Conservation (phyloP, 192 early-diverging fungal genomes). For the Podila clonocystis region DNA sequence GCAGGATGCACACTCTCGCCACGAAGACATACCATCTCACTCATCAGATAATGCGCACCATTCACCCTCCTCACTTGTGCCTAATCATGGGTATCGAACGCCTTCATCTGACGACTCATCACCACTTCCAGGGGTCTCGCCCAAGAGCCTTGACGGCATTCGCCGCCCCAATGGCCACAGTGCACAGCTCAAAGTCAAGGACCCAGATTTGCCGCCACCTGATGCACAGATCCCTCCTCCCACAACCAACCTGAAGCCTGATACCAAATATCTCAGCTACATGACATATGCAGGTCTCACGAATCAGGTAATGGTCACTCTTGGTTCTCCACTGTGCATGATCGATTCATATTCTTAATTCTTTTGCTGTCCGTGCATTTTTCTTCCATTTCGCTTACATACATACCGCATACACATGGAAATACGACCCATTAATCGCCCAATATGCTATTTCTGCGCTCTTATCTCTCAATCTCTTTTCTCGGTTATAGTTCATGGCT, state of each 20-base stretch:
- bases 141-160: too few species aligned
- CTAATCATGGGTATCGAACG: too few species aligned
- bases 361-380: not conserved
- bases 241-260: slow-evolving; percentile 6
- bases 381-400: not conserved
- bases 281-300: slow-evolving; percentile 42
- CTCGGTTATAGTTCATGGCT: slow-evolving; percentile 31
- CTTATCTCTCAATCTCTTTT: not conserved
- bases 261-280: slow-evolving; percentile 16
- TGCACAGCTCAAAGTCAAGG: too few species aligned
- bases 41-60: not conserved
- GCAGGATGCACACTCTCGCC: not conserved
- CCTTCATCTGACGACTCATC: too few species aligned
- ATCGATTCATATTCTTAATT: not conserved
- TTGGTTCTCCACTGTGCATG: not conserved
- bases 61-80: too few species aligned
- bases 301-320: slow-evolving; percentile 27
- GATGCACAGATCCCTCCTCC: slow-evolving; percentile 14
- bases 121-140: too few species aligned
- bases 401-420: not conserved
- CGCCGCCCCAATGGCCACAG: too few species aligned
- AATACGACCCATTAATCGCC: not conserved
- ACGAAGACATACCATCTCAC: not conserved
- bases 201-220: not conserved
- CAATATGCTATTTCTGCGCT: not conserved